phyloP scores from a whole-genome alignment of 306 rosid genomes.

The Vachellia collinsii region DNA sequence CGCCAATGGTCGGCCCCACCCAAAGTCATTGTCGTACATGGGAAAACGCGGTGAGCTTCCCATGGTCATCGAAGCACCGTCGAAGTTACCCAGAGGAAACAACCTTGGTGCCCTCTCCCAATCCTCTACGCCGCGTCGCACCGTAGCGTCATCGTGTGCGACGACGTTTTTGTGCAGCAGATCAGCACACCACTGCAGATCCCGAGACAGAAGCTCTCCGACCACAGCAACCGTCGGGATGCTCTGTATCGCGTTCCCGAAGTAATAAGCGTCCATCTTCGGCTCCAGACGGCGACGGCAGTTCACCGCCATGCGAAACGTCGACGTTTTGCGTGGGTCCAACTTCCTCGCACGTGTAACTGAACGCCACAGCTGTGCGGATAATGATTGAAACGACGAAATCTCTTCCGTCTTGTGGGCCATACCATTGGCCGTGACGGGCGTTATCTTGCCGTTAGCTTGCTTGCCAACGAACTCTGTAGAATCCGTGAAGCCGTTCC shows the following conservation, averaged over 20 bases:
- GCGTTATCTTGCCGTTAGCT: constrained; percentile 3
- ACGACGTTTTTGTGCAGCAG: constrained; percentile 58
- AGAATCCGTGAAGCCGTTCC: constrained; percentile 34
- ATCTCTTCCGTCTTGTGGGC: constrained; percentile 31
- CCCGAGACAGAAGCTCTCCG: constrained; percentile 48
- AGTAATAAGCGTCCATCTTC: constrained; percentile 53
- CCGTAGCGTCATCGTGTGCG: constrained; percentile 52
- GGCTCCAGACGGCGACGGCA: constrained; percentile 64
- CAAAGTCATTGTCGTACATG: constrained; percentile 69
- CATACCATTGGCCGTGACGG: not conserved
- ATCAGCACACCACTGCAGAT: constrained; percentile 51
- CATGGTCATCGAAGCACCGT: constrained; percentile 68
- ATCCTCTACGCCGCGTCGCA: constrained; percentile 54
- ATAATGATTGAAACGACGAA: constrained; percentile 63
- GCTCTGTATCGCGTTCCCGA: constrained; percentile 75
- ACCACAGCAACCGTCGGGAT: constrained; percentile 56
- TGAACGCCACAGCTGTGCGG: constrained; percentile 68
- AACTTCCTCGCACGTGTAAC: constrained; percentile 61
- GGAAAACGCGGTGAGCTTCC: constrained; percentile 77
- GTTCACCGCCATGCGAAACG: constrained; percentile 72
- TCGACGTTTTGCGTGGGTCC: constrained; percentile 43
- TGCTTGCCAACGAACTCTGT: constrained; percentile 38
- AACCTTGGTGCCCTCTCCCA: constrained; percentile 61
- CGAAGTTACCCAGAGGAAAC: constrained; percentile 63
- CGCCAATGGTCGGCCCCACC: constrained; percentile 66